Evolutionary conservation across 139 green algal species (phyloP).

Genomic region (Tetratostichococcus sp.): DNA sequence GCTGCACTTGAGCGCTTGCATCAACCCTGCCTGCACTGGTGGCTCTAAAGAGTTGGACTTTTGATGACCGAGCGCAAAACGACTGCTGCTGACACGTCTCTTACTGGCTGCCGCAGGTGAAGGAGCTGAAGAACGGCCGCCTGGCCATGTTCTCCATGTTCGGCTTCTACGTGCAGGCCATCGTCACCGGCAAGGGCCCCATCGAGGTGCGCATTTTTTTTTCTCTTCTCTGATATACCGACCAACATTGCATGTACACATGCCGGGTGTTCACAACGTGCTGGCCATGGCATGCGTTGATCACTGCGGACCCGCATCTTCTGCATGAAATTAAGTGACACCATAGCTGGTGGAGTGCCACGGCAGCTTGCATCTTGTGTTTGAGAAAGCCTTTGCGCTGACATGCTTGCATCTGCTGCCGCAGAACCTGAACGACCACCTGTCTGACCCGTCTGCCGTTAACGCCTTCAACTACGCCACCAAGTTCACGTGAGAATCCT

Average conservation of each 20-base stretch:
- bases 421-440: slow-evolving; percentile 36
- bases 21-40: too few relatives aligned
- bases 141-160: slow-evolving; percentile 87
- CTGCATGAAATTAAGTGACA: too few relatives aligned
- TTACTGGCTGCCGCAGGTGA: slow-evolving; percentile 57
- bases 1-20: too few relatives aligned
- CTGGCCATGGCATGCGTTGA: too few relatives aligned
- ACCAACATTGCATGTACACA: not conserved
- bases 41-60: too few relatives aligned
- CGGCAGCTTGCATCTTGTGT: too few relatives aligned
- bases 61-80: too few relatives aligned
- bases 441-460: slow-evolving; percentile 51
- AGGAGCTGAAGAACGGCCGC: slow-evolving; percentile 87
- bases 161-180: slow-evolving; percentile 83
- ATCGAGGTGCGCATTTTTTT: slow-evolving; percentile 16
- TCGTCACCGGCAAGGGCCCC: slow-evolving; percentile 47
- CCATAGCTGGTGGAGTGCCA: too few relatives aligned
- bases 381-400: not conserved
- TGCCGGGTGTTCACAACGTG: too few relatives aligned
- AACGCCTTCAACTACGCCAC: slow-evolving; percentile 65
- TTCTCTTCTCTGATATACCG: too few relatives aligned
- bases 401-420: not conserved
- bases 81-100: too few relatives aligned
- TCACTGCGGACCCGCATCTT: too few relatives aligned
- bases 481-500: slow-evolving; percentile 62